A percentile compares a stretch with the other conserved stretches of the same genome.
Conservation (phyloP, 1,284 basidiomycete genomes). For the Cutaneotrichosporon arboriforme region DNA sequence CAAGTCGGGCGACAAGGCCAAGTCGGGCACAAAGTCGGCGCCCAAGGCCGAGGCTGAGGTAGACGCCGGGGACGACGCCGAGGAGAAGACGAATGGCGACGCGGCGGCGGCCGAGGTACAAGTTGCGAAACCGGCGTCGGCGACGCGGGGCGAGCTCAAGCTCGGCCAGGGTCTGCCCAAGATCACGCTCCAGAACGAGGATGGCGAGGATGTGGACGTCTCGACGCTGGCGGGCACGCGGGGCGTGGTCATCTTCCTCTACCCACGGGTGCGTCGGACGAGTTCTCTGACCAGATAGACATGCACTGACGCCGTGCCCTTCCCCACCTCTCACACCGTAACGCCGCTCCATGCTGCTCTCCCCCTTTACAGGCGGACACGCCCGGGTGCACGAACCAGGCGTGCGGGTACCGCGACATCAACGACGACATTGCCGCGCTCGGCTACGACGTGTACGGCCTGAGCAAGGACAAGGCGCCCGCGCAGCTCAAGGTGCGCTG, state of each 20-base stretch:
- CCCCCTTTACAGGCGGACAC: slow-evolving; percentile 50
- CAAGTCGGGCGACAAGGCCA: slow-evolving; percentile 1
- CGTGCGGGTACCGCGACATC: slow-evolving; percentile 78
- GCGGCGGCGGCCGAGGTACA: slow-evolving; percentile 5
- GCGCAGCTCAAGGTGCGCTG: slow-evolving; percentile 68
- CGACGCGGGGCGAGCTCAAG: slow-evolving; percentile 50
- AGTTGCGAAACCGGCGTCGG: slow-evolving; percentile 18
- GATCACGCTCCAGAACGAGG: slow-evolving; percentile 63
- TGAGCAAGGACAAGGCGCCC: slow-evolving; percentile 73
- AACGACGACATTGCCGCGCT: slow-evolving; percentile 66
- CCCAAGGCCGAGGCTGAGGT: slow-evolving; percentile 22
- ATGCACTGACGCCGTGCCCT: neutral
- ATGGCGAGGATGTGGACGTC: slow-evolving; percentile 46
- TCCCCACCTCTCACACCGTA: neutral
- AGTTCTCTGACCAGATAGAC: too few relatives aligned
- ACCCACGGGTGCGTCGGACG: slow-evolving; percentile 47
- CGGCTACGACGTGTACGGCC: slow-evolving; percentile 73
- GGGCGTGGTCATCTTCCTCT: slow-evolving; percentile 74
- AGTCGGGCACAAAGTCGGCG: slow-evolving; percentile 8
- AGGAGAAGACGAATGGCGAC: slow-evolving; percentile 7
- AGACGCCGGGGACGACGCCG: slow-evolving; percentile 13
- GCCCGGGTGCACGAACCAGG: slow-evolving; percentile 77
- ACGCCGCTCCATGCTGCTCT: neutral
- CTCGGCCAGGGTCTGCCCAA: slow-evolving; percentile 73
- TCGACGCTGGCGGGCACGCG: slow-evolving; percentile 53